Evolutionary conservation across 2,329 filamentous ascomycete genomes (phyloP).

Genomic region (Fusarium agapanthi): DNA sequence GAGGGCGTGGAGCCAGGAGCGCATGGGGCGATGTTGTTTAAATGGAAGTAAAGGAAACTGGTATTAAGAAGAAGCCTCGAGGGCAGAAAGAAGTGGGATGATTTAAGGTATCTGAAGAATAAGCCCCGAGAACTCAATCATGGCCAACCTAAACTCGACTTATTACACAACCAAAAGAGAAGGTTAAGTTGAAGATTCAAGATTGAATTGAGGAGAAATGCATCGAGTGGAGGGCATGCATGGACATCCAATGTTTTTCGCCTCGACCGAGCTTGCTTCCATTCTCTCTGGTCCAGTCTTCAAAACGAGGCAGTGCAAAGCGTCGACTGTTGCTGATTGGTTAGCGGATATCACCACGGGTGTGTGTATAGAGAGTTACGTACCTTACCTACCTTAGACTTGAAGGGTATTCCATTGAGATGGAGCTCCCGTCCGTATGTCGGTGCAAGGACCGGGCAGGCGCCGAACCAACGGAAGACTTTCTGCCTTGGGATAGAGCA

Average conservation of each 20-base stretch:
- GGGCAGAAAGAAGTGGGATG: conserved; percentile 7
- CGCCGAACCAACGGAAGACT: conserved; percentile 19
- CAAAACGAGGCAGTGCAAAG: conserved; percentile 37
- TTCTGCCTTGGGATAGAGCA: conserved; percentile 6
- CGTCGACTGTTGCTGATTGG: conserved; percentile 20
- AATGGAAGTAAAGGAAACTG: conserved; percentile 13
- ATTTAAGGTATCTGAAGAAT: background rate
- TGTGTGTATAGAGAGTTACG: background rate
- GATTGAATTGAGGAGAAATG: conserved; percentile 19
- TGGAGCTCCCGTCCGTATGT: background rate
- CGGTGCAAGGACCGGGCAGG: conserved; percentile 21
- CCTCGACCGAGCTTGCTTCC: conserved; percentile 6
- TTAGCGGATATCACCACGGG: background rate
- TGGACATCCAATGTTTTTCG: conserved; percentile 16
- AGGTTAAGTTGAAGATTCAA: conserved; percentile 14
- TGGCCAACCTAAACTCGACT: background rate
- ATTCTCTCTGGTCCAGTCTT: background rate
- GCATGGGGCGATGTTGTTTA: conserved; percentile 27
- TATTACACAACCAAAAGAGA: conserved; percentile 1
- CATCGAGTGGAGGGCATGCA: conserved; percentile 2
- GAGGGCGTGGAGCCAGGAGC: conserved; percentile 36
- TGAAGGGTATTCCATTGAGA: background rate
- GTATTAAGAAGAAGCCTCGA: conserved; percentile 14
- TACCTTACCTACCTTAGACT: background rate
- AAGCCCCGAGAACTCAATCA: conserved; percentile 6